Evolutionary conservation across 148 eudicot genomes (phyloP), one percentile per base, ranked within the genome.

Genomic region (Beta vulgaris): DNA sequence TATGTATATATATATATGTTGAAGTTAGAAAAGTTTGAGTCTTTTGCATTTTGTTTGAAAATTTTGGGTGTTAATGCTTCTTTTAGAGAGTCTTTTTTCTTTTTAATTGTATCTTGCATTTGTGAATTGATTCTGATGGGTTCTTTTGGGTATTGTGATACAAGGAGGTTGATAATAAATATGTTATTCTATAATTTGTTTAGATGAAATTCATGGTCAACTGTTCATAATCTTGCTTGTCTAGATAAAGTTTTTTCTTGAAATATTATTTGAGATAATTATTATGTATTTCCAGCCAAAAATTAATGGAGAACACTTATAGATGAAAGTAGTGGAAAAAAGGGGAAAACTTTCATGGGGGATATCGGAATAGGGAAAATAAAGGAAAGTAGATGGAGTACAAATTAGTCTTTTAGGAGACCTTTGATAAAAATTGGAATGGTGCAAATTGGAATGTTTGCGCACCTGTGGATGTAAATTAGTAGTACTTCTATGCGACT

Each of bases 21-120:
- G n/a, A n/a, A n/a, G n/a, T n/a, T n/a, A n/a, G 58, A 37, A 62
- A 62, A 44, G 28, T 53, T 35, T 34, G 26, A 23, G 31, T 23
- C 63, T 65, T 74, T n/a, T 68, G 21, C 18, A 21, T 48, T 78
- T 78, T 53, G 61, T 42, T 13, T 16, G 60, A 25, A 44, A 0
- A 7, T 28, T 18, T 64, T 53, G 26, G 25, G 31, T 25, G 18
- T 11, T 21, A 12, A 21, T 61, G 10, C 26, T 43, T 31, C 12
- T 49, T 51, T 31, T 5, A 23, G n/a, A 2, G n/a, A n/a, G n/a
- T n/a, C 1, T 32, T 39, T 7, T 19, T 19, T 58, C 4, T 18
- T 62, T 34, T 34, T 9, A 18, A 7, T 62, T 62, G 42, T 35
- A 62, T 34, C 19, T 35, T 62, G 67, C 42, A 29, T 18, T 48